phyloP scores from a whole-genome alignment of 2,329 filamentous ascomycete species.

The Colletotrichum aenigma region DNA sequence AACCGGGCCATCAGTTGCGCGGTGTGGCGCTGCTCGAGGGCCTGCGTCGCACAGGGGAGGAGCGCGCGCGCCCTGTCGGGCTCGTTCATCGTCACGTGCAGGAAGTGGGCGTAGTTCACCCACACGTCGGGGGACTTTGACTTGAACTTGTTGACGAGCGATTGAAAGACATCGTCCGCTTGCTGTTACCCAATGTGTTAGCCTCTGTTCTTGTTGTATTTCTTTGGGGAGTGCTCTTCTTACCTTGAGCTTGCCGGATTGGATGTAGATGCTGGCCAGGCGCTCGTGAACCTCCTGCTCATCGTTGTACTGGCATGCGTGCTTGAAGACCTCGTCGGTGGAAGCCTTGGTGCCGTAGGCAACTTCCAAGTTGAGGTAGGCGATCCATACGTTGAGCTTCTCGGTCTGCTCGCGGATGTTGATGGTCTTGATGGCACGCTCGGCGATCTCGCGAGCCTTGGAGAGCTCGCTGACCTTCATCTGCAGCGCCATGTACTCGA shows the following conservation, averaged over 20 bases:
- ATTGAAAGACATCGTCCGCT: slow-evolving; percentile 87
- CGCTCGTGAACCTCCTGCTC: slow-evolving; percentile 87
- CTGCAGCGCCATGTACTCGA: slow-evolving; percentile 98
- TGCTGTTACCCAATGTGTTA: slow-evolving; percentile 57
- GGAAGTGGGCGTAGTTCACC: slow-evolving; percentile 93
- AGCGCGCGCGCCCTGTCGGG: slow-evolving; percentile 79
- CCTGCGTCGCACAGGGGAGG: slow-evolving; percentile 83
- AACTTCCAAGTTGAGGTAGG: slow-evolving; percentile 91
- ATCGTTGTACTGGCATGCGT: slow-evolving; percentile 93
- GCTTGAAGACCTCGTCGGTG: slow-evolving; percentile 85
- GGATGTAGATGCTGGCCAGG: slow-evolving; percentile 92
- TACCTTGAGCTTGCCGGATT: slow-evolving; percentile 84
- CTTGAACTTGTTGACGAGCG: slow-evolving; percentile 87
- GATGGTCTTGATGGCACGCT: slow-evolving; percentile 90
- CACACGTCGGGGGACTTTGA: slow-evolving; percentile 81
- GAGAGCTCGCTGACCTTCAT: slow-evolving; percentile 88
- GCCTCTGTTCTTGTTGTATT: not conserved
- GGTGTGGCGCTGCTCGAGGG: slow-evolving; percentile 70
- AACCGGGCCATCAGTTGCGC: slow-evolving; percentile 82
- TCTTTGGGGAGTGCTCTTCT: slow-evolving; percentile 17
- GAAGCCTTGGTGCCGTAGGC: slow-evolving; percentile 84
- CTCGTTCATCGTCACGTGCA: slow-evolving; percentile 74
- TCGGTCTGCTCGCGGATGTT: slow-evolving; percentile 89
- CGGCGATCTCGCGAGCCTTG: slow-evolving; percentile 86
- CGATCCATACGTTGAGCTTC: slow-evolving; percentile 95